Conservation (phyloP, 768 basidiomycete species). For the Vararia minispora region DNA sequence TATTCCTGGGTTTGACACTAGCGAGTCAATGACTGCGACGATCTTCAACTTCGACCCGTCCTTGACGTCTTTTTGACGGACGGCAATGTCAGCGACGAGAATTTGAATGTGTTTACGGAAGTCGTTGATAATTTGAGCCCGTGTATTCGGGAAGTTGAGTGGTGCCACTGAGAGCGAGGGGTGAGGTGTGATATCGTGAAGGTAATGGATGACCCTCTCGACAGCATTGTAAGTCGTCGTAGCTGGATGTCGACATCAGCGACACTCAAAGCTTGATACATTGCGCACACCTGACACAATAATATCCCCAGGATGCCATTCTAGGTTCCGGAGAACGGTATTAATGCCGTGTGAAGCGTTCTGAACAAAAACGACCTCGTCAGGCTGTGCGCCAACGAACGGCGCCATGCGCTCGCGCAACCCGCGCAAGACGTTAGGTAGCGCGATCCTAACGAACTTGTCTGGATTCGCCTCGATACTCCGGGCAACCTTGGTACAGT, state of each 20-base stretch:
- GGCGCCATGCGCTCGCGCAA: conserved; percentile 36
- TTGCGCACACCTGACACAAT: conserved; percentile 43
- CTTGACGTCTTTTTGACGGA: conserved; percentile 8
- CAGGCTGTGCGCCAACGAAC: conserved; percentile 37
- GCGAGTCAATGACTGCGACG: conserved; percentile 59
- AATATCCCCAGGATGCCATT: conserved; percentile 57
- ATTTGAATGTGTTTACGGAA: conserved; percentile 31
- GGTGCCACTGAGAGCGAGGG: conserved; percentile 39
- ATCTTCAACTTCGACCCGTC: conserved; percentile 30
- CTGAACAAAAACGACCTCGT: conserved; percentile 48
- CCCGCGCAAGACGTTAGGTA: conserved; percentile 23
- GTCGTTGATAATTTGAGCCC: conserved; percentile 37
- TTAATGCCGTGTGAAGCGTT: conserved; percentile 60
- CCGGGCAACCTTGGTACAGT: conserved; percentile 28
- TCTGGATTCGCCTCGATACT: conserved; percentile 46
- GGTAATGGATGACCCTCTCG: conserved; percentile 35
- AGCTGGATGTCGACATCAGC: conserved; percentile 24
- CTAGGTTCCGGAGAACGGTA: conserved; percentile 55
- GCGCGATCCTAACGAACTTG: conserved; percentile 34
- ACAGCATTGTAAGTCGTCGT: conserved; percentile 50
- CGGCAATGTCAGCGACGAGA: conserved; percentile 16
- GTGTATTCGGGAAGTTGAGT: conserved; percentile 46
- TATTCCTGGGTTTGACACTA: conserved; percentile 51
- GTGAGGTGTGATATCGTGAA: conserved; percentile 43
- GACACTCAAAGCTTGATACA: conserved; percentile 1